These are phyloP conservation scores for Candida neerlandica DNA, from an alignment of 1,139 yeast genomes.

Conservation along the genomic window DNA sequence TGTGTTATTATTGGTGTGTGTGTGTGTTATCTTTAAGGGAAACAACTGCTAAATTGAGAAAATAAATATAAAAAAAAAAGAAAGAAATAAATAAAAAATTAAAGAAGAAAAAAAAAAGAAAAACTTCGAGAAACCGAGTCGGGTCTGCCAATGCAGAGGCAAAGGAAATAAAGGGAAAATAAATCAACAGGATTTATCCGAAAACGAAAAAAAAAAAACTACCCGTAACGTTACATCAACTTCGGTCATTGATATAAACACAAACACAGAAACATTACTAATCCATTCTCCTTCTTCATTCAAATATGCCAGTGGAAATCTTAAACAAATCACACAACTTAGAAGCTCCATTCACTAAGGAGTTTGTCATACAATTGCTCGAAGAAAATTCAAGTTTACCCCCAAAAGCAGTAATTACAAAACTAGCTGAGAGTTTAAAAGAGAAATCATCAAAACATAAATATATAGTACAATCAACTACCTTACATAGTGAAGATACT, in stretches of 20 bases:
- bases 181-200: not conserved
- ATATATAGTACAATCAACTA: constrained; percentile 34
- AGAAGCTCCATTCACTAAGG: constrained; percentile 18
- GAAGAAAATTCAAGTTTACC: not conserved
- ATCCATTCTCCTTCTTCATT: not conserved
- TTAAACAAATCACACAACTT: constrained; percentile 11
- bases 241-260: too few species aligned
- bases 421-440: constrained; percentile 22
- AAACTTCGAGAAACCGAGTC: too few species aligned
- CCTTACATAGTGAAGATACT: constrained; percentile 8
- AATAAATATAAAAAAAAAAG: constrained; percentile 6
- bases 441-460: constrained; percentile 41
- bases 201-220: not conserved
- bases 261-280: not conserved
- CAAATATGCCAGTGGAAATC: constrained; percentile 1
- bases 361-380: constrained; percentile 14
- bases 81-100: not conserved
- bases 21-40: too few species aligned
- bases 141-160: too few species aligned
- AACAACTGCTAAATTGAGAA: too few species aligned
- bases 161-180: too few species aligned
- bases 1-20: not conserved
- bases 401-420: constrained; percentile 11
- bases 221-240: not conserved
- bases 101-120: not conserved